Evolutionary conservation across 1,284 basidiomycete genomes (phyloP).

Genomic region (Tilletia horrida): DNA sequence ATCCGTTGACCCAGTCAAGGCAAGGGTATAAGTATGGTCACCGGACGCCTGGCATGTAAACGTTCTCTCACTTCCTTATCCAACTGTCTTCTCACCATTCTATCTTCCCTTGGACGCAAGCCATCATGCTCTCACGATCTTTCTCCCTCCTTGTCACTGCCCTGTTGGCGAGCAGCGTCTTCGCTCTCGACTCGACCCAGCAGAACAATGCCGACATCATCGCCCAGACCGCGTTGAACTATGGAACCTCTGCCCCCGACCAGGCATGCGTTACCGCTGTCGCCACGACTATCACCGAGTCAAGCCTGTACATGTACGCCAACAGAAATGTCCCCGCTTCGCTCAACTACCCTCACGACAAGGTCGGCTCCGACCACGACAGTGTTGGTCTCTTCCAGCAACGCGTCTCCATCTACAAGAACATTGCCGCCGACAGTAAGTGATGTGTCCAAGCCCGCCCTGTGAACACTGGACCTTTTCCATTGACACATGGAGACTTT

Average conservation of each 20-base stretch:
- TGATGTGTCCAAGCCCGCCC: not conserved
- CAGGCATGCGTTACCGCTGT: not conserved
- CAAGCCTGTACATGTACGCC: slow-evolving; percentile 4
- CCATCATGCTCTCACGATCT: not conserved
- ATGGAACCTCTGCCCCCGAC: not conserved
- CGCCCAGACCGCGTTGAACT: not conserved
- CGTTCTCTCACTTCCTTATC: too few species aligned
- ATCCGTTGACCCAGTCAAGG: too few species aligned
- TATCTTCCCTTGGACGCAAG: too few species aligned
- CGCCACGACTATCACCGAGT: not conserved
- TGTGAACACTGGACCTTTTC: too few species aligned
- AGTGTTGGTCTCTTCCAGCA: slow-evolving; percentile 15
- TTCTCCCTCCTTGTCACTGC: not conserved
- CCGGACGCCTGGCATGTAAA: too few species aligned
- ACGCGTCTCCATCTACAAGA: not conserved
- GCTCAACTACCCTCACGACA: slow-evolving; percentile 16
- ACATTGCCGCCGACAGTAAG: slow-evolving; percentile 15
- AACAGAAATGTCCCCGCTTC: not conserved
- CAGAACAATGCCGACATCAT: not conserved
- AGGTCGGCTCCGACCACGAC: slow-evolving; percentile 5
- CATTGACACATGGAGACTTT: not conserved
- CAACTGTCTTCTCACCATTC: too few species aligned
- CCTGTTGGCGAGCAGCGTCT: not conserved
- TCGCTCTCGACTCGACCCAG: slow-evolving; percentile 2
- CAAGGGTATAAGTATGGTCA: too few species aligned